Evolutionary conservation across 2,329 filamentous ascomycete genomes (phyloP).

Genomic region (Akanthomyces muscarius): DNA sequence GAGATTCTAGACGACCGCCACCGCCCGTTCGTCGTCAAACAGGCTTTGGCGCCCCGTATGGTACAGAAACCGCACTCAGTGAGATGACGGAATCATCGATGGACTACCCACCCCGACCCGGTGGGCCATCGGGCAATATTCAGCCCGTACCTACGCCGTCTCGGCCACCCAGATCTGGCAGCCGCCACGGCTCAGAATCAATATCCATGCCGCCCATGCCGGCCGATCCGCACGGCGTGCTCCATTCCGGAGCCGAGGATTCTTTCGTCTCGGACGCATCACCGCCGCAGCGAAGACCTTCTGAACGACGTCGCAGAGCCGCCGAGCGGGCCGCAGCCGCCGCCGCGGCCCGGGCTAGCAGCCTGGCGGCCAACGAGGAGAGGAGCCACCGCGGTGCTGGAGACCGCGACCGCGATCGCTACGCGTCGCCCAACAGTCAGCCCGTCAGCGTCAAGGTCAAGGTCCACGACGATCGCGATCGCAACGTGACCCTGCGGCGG

Average conservation of each 20-base stretch:
- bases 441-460: slow-evolving; percentile 57
- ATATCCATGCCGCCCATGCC: slow-evolving; percentile 54
- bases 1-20: slow-evolving; percentile 29
- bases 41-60: slow-evolving; percentile 26
- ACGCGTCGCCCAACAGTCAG: slow-evolving; percentile 40
- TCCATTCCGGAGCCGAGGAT: slow-evolving; percentile 29
- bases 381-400: slow-evolving; percentile 31
- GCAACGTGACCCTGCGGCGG: slow-evolving; percentile 58
- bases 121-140: slow-evolving; percentile 5
- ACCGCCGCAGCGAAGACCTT: slow-evolving; percentile 41
- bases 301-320: slow-evolving; percentile 40
- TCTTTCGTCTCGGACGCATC: slow-evolving; percentile 32
- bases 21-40: slow-evolving; percentile 30
- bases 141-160: not conserved
- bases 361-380: slow-evolving; percentile 47
- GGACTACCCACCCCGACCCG: slow-evolving; percentile 25
- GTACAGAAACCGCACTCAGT: slow-evolving; percentile 27
- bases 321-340: slow-evolving; percentile 44
- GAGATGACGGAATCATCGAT: slow-evolving; percentile 36
- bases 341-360: slow-evolving; percentile 44
- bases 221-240: slow-evolving; percentile 44
- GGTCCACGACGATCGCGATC: slow-evolving; percentile 56
- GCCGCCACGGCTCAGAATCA: slow-evolving; percentile 33
- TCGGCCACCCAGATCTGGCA: slow-evolving; percentile 28
- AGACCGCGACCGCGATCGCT: slow-evolving; percentile 37